These are phyloP conservation scores for Glonium stellatum DNA, from an alignment of 495 filamentous ascomycete species.

Conservation along the genomic window DNA sequence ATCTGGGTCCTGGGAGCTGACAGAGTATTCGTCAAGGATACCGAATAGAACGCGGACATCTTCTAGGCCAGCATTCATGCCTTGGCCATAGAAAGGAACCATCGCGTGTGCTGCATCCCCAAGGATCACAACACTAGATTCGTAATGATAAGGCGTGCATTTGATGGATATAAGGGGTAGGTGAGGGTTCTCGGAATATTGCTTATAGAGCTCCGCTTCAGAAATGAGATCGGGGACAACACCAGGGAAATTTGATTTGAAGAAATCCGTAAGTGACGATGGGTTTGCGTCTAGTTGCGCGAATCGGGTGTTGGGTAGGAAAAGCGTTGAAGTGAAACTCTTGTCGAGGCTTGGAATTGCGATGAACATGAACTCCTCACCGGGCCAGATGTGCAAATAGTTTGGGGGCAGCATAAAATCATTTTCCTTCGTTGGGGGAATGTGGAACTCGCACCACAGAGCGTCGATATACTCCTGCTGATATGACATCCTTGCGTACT, in stretches of 20 bases:
- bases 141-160: constrained; percentile 78
- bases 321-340: constrained; percentile 92
- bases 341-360: constrained; percentile 83
- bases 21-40: constrained; percentile 45
- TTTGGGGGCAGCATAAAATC: constrained; percentile 77
- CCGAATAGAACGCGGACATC: constrained; percentile 54
- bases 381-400: constrained; percentile 97
- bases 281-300: constrained; percentile 51
- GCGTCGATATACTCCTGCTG: constrained; percentile 95
- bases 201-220: constrained; percentile 55
- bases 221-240: constrained; percentile 73
- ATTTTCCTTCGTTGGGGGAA: constrained; percentile 51
- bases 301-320: constrained; percentile 61
- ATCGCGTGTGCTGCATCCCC: constrained; percentile 97
- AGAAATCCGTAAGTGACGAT: constrained; percentile 56
- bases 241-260: constrained; percentile 76
- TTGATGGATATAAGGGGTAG: constrained; percentile 90
- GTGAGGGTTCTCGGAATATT: constrained; percentile 75
- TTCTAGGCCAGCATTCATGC: constrained; percentile 42
- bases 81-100: constrained; percentile 59
- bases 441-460: constrained; percentile 93
- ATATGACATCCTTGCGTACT: constrained; percentile 79
- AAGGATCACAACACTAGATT: constrained; percentile 69
- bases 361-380: constrained; percentile 92
- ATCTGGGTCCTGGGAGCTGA: constrained; percentile 34